Conservation (phyloP, 2,329 filamentous ascomycete genomes). For the Fusarium falciforme region DNA sequence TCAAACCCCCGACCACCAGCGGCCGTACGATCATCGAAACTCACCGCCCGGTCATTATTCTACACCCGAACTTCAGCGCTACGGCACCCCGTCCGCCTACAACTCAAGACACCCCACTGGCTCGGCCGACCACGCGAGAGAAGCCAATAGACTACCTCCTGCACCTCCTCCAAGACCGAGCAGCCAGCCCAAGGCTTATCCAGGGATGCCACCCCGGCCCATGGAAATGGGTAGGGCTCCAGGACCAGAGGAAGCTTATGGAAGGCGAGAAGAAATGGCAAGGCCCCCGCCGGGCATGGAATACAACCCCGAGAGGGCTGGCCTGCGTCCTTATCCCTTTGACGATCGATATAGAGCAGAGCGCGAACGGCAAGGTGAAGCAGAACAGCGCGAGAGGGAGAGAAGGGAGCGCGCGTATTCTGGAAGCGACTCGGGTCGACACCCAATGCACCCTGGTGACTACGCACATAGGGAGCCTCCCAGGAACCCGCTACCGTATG, state of each 20-base stretch:
- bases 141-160: slow-evolving; percentile 51
- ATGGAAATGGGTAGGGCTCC: slow-evolving; percentile 59
- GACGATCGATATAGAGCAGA: slow-evolving; percentile 67
- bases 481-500: slow-evolving; percentile 58
- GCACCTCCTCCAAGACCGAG: slow-evolving; percentile 61
- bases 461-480: slow-evolving; percentile 58
- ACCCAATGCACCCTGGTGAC: slow-evolving; percentile 51
- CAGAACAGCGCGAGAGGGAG: slow-evolving; percentile 57
- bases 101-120: slow-evolving; percentile 62
- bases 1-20: slow-evolving; percentile 77
- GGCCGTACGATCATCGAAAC: slow-evolving; percentile 63
- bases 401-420: slow-evolving; percentile 62
- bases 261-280: slow-evolving; percentile 61
- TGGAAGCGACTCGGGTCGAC: slow-evolving; percentile 58
- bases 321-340: slow-evolving; percentile 57
- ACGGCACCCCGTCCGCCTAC: slow-evolving; percentile 69
- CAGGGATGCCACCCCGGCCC: slow-evolving; percentile 57
- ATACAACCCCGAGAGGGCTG: slow-evolving; percentile 64
- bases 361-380: slow-evolving; percentile 59
- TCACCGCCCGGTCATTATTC: slow-evolving; percentile 65
- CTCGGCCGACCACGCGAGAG: slow-evolving; percentile 57
- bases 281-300: slow-evolving; percentile 54
- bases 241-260: slow-evolving; percentile 58
- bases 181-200: slow-evolving; percentile 63
- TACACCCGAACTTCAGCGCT: slow-evolving; percentile 69